phyloP scores from a whole-genome alignment of 164 flowering plant genomes.

The Vitis amurensis region DNA sequence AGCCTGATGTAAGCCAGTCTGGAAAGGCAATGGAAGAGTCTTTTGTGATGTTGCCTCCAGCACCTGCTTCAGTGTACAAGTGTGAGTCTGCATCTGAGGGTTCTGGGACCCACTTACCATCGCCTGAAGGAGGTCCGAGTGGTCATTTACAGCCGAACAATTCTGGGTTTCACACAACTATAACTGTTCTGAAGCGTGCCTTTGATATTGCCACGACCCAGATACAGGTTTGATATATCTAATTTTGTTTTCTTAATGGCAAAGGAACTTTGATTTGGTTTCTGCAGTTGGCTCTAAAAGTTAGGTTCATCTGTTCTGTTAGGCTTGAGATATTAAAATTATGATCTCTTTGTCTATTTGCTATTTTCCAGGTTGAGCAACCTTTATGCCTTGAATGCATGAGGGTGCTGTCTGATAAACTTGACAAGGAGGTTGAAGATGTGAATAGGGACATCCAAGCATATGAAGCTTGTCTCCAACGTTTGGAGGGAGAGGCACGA shows the following conservation, averaged over 20 bases:
- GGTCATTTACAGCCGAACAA: conserved; percentile 53
- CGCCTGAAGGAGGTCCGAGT: conserved; percentile 46
- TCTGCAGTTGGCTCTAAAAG: background rate
- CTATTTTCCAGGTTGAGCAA: conserved; percentile 77
- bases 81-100: conserved; percentile 71
- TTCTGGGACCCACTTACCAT: conserved; percentile 43
- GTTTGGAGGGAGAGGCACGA: conserved; percentile 76
- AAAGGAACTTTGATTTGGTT: background rate
- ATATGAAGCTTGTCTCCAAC: conserved; percentile 90
- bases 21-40: conserved; percentile 95
- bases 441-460: conserved; percentile 89
- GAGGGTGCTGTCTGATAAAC: conserved; percentile 89
- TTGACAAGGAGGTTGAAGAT: conserved; percentile 98
- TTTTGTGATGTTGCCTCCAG: conserved; percentile 83
- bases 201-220: conserved; percentile 90
- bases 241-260: background rate
- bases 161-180: conserved; percentile 81
- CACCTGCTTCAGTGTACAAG: conserved; percentile 82
- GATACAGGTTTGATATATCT: conserved; percentile 57
- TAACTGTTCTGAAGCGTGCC: conserved; percentile 83
- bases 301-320: background rate
- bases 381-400: conserved; percentile 97
- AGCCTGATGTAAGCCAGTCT: conserved; percentile 51
- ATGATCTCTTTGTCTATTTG: background rate
- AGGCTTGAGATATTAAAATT: background rate